Evolutionary conservation across 306 rosid species (phyloP).

Genomic region (Ochetophila trinervis): DNA sequence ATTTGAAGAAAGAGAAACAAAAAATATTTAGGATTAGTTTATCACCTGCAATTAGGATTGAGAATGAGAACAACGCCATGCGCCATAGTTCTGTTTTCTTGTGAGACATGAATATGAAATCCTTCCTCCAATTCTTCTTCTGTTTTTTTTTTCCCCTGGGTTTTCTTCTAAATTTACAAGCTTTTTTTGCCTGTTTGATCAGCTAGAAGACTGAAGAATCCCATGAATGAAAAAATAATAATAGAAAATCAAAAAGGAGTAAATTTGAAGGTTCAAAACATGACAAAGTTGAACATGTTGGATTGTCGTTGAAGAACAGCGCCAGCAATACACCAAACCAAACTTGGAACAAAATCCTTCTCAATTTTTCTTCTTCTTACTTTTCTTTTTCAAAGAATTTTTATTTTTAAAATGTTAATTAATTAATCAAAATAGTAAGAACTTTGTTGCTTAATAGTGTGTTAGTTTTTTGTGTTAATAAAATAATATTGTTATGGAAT

Average conservation of each 20-base stretch:
- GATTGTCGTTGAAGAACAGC: constrained; percentile 20
- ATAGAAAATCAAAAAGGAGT: neutral
- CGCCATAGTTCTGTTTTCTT: constrained; percentile 1
- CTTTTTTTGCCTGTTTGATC: neutral
- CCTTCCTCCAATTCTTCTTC: constrained; percentile 1
- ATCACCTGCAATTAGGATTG: constrained; percentile 15
- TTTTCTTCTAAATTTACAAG: neutral
- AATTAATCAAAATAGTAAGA: neutral
- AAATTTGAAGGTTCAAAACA: neutral
- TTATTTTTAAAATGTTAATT: no score
- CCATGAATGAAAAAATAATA: neutral
- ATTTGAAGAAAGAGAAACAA: no score
- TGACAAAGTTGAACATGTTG: neutral
- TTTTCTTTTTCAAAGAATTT: neutral
- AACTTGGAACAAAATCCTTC: constrained; percentile 11
- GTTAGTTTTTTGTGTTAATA: neutral
- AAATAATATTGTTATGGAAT: neutral
- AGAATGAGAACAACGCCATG: neutral
- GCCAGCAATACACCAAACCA: constrained; percentile 6
- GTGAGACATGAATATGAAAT: neutral
- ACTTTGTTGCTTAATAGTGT: neutral
- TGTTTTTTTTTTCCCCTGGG: no score
- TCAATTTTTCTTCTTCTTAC: constrained; percentile 9
- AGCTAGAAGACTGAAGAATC: neutral
- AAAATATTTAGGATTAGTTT: neutral